phyloP scores from a whole-genome alignment of 73 alveolate species.

The Tetrahymena thermophila region DNA sequence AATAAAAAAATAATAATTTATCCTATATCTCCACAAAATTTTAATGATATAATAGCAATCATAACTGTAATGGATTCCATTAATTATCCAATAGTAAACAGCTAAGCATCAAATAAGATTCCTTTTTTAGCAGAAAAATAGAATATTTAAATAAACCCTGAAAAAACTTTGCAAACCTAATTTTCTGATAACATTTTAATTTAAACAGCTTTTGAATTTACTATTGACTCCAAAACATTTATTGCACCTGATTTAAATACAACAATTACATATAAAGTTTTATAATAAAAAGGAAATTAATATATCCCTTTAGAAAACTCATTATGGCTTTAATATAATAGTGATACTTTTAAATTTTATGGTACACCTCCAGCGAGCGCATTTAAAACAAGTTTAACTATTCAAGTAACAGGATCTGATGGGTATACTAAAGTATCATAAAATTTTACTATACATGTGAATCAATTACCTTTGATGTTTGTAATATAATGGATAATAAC shows the following conservation, averaged over 20 bases:
- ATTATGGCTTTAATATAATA: not conserved
- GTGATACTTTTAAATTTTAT: not conserved
- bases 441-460: not conserved
- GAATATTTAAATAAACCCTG: not conserved
- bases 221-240: not conserved
- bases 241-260: not conserved
- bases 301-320: not conserved
- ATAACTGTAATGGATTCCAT: not conserved
- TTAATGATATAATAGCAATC: not conserved
- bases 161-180: not conserved
- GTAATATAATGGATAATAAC: not conserved
- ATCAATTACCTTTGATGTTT: not conserved
- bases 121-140: not conserved
- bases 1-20: too few relatives aligned
- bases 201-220: not conserved
- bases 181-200: not conserved
- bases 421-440: not conserved
- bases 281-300: not conserved
- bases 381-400: not conserved
- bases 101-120: too few relatives aligned
- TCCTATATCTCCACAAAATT: not conserved
- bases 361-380: not conserved
- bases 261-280: too few relatives aligned
- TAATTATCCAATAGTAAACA: not conserved
- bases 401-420: not conserved